Base-by-base conservation (phyloP, 2,329 filamentous ascomycete genomes). In the Hymenoscyphus albidus region DNA sequence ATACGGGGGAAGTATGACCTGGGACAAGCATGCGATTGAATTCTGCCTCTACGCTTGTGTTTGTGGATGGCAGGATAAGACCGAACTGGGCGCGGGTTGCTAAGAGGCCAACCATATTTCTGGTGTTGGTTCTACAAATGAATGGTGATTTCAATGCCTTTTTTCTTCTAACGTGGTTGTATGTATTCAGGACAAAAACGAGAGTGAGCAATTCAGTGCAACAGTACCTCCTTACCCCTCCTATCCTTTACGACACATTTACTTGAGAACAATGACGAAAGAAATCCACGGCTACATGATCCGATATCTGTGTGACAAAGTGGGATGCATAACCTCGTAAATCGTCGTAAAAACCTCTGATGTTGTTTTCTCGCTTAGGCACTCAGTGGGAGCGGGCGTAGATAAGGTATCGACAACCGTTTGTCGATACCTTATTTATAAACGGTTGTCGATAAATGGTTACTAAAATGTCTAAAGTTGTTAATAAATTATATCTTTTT, bases 1-100 rank as follows among this genome's bases (percentile, higher is more conserved):
- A 10, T 6, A 10, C 9, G 27, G 6, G 38, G 5, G 22, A 9
- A 5, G 61, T 16, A 6, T 62, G 27, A 68, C 67, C 65, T n/a
- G 67, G 64, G 1, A 75, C 74, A 1, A 69, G 65, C 73, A 75
- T 75, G 63, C 72, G 70, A 58, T 70, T 70, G 66, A 74, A 76
- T 64, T 75, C 73, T 42, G 74, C 74, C 62, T 76, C 74, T n/a
- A 76, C 73, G 32, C 70, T 71, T 27, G 74, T 75, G 65, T 76
- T 75, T n/a, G 74, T 76, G 9, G 73, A 74, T 1, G 74, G 73
- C 32, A 76, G 66, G 59, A 76, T 75, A 10, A 76, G 67, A 18
- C 73, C 74, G 60, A 75, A 76, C 31, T 72, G 65, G 35, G 72
- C 74, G 18, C 73, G 65, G 13, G 66, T 67, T 38, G 70, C 70